Base-by-base conservation (phyloP, 495 filamentous ascomycete genomes). In the Podospora bellae-mahoneyi region DNA sequence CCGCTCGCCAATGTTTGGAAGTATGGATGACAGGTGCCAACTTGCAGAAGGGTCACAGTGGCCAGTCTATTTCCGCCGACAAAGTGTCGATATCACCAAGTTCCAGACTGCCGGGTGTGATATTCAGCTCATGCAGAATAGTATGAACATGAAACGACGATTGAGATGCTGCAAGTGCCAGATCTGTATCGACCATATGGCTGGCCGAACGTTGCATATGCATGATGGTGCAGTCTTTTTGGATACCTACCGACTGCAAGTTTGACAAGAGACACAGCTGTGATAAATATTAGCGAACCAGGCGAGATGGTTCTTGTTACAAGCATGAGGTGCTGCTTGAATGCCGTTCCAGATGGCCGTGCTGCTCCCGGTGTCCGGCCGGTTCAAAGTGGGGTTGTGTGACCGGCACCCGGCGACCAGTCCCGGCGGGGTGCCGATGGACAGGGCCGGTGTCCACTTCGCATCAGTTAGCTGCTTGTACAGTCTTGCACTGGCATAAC, bases 1-100 rank as follows among this genome's bases (percentile, higher is more conserved):
- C 55, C 55, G 23, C 55, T 58, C 55, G 55, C 55, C 55, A 58
- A 58, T 26, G 55, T 58, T 58, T 58, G 55, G n/a, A 58, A 19
- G 55, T 15, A 9, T 58, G 55, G 39, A 48, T 48, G 39, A 48
- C 39, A 48, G 15, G 9, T 48, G 39, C 39, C 55, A 26, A 58
- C 55, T 15, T 58, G 55, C 55, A 58, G 55, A 58, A 5, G 23
- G n/a, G 23, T 26, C 13, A 58, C 55, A 23, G 23, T 10, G n/a
- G 10, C n/a, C 55, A 58, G 55, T 58, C 55, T 58, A 58, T 58
- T 58, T 58, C 55, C 5, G 55, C 55, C 55, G 7, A 9, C 6
- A 20, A 26, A 26, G 23, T 20, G 23, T 58, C 6, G 19, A 58
- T 20, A 58, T 7, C 55, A 20, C 7, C 55, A 58, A 4, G n/a